Evolutionary conservation across 495 filamentous ascomycete species (phyloP), one percentile per base, ranked within the genome.

Genomic region (Hypoxylon trugodes): DNA sequence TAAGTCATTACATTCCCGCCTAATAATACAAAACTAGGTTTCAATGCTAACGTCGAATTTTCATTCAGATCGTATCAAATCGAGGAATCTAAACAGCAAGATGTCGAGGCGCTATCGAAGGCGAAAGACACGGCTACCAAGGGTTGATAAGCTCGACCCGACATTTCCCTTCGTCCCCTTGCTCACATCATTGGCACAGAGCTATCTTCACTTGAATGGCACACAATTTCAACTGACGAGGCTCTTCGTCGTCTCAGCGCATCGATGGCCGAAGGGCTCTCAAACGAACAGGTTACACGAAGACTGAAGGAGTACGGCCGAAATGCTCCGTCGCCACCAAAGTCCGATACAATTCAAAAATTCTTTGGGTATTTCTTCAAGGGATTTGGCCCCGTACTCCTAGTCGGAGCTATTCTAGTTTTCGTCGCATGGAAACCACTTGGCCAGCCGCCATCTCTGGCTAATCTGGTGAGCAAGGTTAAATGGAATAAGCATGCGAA

Each of bases 391-490:
- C 79, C 84, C 2, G 79, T 91, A 22, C 81, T 91, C 4, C 75
- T 89, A 4, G 69, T 85, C 25, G 87, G 86, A 10, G 75, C 79
- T 19, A 80, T 90, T 21, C 78, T 92, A 4, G 85, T 90, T 45
- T 88, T 89, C 64, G 68, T 90, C 36, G 79, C 84, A 5, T 91
- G 87, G 87, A 87, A 85, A 40, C 89, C 89, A 4, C 83, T 90
- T 0, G 87, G 88, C 0, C 45, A 89, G 8, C 89, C 88, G 1
- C 89, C 89, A 1, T 74, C 84, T 0, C 48, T 75, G 13, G 84
- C 87, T 4, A 90, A 92, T 65, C 71, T 91, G 13, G 69, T 70
- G 58, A 42, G 60, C n/a, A 45, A 41, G 9, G 7, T 6, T 10
- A 18, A 16, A 19, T 1, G 21, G 2, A 42, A 32, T 8, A 13